Base-by-base conservation (phyloP, 345 rosid species). In the Eucalyptus cloeziana region DNA sequence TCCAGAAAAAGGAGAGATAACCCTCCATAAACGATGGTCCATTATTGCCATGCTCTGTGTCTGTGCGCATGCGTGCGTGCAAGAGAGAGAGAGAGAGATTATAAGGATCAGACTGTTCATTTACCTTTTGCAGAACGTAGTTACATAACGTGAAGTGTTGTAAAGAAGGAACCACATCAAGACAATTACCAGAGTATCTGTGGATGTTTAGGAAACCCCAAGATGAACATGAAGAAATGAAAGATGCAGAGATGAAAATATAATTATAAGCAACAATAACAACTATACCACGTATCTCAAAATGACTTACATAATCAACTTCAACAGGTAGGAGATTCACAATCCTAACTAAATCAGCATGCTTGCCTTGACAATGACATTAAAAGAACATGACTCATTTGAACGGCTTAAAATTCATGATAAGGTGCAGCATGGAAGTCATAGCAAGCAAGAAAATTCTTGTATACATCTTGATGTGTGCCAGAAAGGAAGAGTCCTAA, bases 81-180 rank as follows among this genome's bases (percentile, higher is more conserved):
- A 25, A 24, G 37, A 50, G 52, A 45, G 62, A 86, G 51, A 90
- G 79, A 43, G n/a, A 89, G 25, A 89, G 87, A 44, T 40, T 88
- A 85, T 13, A 62, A 86, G n/a, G 81, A 43, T 86, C 30, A 14
- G 69, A 52, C 60, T 52, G 37, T 30, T 60, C 47, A 40, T 21
- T 76, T 93, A 96, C 98, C 98, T 95, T 90, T 93, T 90, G 93
- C 90, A 94, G 87, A 96, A 91, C 45, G 93, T 96, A 6, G 95
- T 94, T 33, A 94, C 92, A 91, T 93, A 93, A 88, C 94, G 94
- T 4, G 95, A 95, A 33, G 97, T 92, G 62, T 97, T 97, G 94
- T 95, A 95, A 89, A 95, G 87, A 58, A 97, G 86, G 88, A 96
- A 97, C 97, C 98, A 97, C 95, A 97, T 91, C 94, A 97, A 90